Base-by-base conservation (phyloP, 306 rosid species). In the Citrullus mucosospermus region DNA sequence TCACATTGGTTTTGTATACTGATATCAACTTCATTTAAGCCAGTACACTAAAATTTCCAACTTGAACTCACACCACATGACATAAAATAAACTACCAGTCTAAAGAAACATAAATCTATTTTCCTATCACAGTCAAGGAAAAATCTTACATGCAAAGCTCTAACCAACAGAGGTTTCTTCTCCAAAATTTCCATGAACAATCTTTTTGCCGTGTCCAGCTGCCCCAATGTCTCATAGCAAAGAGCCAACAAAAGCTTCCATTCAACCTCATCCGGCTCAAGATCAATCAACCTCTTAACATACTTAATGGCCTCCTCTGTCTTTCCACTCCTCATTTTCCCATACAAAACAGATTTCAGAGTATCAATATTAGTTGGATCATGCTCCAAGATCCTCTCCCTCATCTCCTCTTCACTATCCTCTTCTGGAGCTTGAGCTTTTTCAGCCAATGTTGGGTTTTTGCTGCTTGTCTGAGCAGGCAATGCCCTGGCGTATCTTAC, bases 201-300 rank as follows among this genome's bases (percentile, higher is more conserved):
- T 61, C 80, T 87, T 62, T 92, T 92, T 60, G 98, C 97, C 18
- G 13, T 83, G 59, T 82, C 84, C 71, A 92, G 82, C 1, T 78
- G 76, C 63, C 97, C 97, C 91, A 92, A 87, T 38, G 86, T 87
- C 86, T 94, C 98, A 60, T 88, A 82, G 82, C 92, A 92, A 76
- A 92, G 87, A 16, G 98, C 96, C 60, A 86, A 66, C 90, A 94
- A 82, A 79, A 94, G 96, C 85, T 85, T 86, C 98, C 98, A 94
- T 60, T 94, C 97, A 70, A 89, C 90, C 68, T 88, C 96, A 2
- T 89, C 75, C 0, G 98, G 97, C 81, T 94, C 93, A 46, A 65
- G 80, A 56, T 83, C 85, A 84, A 86, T 88, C 88, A 94, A 81
- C 81, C 51, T 87, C 92, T 88, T 91, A 80, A 90, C 96, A 78